Evolutionary conservation across 2,329 filamentous ascomycete species (phyloP).

Genomic region (Alternaria infectoria): DNA sequence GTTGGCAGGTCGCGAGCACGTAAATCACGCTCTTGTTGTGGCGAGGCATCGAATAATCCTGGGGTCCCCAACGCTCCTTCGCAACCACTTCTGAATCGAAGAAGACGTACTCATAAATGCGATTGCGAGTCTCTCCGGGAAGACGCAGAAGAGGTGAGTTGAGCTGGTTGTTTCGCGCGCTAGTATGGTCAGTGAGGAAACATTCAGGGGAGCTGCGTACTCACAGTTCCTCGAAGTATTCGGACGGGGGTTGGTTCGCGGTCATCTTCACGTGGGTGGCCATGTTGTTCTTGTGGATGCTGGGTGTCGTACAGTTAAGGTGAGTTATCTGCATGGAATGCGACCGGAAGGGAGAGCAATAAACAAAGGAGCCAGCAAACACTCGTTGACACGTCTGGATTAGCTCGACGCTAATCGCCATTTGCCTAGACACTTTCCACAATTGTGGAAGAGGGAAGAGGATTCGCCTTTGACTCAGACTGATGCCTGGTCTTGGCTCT

Average conservation of each 20-base stretch:
- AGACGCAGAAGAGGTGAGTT: not conserved
- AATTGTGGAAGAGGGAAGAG: no score
- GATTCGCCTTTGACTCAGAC: no score
- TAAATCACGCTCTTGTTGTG: no score
- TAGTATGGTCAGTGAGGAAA: not conserved
- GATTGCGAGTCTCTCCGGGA: not conserved
- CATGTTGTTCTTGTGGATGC: not conserved
- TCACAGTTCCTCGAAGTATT: no score
- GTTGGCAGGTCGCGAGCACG: not conserved
- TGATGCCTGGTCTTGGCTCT: no score
- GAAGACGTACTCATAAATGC: not conserved
- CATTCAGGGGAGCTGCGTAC: no score
- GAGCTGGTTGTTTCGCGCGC: not conserved
- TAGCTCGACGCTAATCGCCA: not conserved
- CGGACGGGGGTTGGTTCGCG: not conserved
- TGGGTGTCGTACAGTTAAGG: no score
- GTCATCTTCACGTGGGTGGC: not conserved
- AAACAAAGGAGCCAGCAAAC: not conserved
- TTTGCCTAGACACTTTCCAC: no score
- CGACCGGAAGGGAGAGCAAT: not conserved
- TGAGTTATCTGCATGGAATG: not conserved
- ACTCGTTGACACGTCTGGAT: no score
- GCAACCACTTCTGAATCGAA: rapidly evolving
- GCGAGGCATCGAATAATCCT: no score
- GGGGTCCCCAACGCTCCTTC: no score